phyloP scores from a whole-genome alignment of 495 filamentous ascomycete species.

The Trichoderma parareesei region DNA sequence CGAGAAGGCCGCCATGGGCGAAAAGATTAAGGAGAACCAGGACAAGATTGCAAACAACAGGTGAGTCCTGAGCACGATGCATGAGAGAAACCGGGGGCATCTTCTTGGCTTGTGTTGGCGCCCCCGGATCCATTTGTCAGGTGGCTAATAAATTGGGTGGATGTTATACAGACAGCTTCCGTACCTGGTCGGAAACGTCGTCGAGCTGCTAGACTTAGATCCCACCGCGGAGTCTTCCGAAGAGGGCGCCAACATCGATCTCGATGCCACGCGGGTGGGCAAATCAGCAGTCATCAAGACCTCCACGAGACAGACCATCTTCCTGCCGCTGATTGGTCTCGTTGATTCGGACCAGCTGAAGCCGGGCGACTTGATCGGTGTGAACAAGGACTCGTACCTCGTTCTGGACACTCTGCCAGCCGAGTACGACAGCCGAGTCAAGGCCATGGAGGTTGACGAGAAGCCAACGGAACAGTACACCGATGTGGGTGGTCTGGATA shows the following conservation, averaged over 20 bases:
- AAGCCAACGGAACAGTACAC: slow-evolving; percentile 99
- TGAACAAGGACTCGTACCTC: slow-evolving; percentile 99
- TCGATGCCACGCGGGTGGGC: slow-evolving; percentile 92
- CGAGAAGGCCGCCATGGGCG: slow-evolving; percentile 88
- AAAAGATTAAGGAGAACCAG: slow-evolving; percentile 97
- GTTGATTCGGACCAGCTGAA: slow-evolving; percentile 90
- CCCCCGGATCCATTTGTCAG: neutral
- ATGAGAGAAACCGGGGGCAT: neutral
- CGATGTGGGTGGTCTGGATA: slow-evolving; percentile 95
- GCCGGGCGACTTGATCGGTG: slow-evolving; percentile 92
- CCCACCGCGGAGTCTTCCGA: slow-evolving; percentile 92
- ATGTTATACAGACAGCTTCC: slow-evolving; percentile 69
- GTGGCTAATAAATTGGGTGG: slow-evolving; percentile 13
- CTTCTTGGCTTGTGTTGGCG: neutral
- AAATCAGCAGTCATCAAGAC: slow-evolving; percentile 99
- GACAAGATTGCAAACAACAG: slow-evolving; percentile 99
- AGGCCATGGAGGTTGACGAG: slow-evolving; percentile 99
- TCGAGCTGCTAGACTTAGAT: slow-evolving; percentile 92
- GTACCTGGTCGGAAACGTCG: slow-evolving; percentile 96
- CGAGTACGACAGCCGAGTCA: slow-evolving; percentile 98
- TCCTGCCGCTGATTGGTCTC: slow-evolving; percentile 93
- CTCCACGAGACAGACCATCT: slow-evolving; percentile 98
- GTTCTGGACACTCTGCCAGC: slow-evolving; percentile 94
- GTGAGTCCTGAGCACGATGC: slow-evolving; percentile 38
- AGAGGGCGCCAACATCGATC: slow-evolving; percentile 96